phyloP scores from a whole-genome alignment of 345 rosid genomes.

The Populus deltoides region DNA sequence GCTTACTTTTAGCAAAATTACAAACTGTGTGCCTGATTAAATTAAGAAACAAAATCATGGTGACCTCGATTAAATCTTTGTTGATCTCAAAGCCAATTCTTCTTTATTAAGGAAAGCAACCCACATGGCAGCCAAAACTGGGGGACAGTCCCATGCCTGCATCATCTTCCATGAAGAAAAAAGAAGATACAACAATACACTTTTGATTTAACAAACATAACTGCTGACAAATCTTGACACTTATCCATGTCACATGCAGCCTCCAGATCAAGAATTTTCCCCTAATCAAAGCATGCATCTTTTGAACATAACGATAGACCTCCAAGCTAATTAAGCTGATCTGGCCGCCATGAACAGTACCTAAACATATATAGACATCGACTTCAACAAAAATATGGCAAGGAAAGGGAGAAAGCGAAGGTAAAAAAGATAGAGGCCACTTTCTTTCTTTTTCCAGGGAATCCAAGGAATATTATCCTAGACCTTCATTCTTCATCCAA shows the following conservation, averaged over 20 bases:
- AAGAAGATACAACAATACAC: neutral
- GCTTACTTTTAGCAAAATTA: neutral
- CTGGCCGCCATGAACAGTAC: neutral
- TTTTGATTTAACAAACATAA: neutral
- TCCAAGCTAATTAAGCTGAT: neutral
- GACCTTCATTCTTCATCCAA: neutral
- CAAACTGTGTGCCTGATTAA: neutral
- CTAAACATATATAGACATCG: neutral
- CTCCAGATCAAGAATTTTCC: constrained; percentile 2
- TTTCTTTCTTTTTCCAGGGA: neutral
- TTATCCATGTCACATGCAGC: constrained; percentile 24
- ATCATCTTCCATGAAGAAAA: neutral
- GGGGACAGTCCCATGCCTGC: neutral
- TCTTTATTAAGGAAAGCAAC: neutral
- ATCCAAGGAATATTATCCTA: neutral
- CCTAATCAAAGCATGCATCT: neutral
- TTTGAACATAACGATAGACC: neutral
- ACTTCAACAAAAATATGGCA: constrained; percentile 1
- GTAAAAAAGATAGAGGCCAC: neutral
- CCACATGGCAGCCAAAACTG: constrained; percentile 2
- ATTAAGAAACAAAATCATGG: neutral
- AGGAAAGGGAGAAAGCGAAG: constrained; percentile 1
- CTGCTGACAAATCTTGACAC: constrained; percentile 36
- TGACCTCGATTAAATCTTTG: neutral
- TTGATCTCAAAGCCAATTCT: neutral